Evolutionary conservation across 768 basidiomycete species (phyloP).

Genomic region (Lentinula detonsa): DNA sequence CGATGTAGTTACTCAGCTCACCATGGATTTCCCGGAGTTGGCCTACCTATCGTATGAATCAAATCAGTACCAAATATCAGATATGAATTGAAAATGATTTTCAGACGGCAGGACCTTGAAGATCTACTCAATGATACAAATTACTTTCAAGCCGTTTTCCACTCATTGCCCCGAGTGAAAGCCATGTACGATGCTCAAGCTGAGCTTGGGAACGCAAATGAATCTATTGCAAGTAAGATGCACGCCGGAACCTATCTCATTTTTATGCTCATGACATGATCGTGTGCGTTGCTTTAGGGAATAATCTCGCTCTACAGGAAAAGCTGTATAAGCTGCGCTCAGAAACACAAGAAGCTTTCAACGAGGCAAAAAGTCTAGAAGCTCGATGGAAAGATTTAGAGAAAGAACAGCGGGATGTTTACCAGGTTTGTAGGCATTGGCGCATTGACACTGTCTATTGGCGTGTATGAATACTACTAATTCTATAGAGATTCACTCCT

Average conservation of each 20-base stretch:
- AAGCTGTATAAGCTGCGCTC: conserved; percentile 67
- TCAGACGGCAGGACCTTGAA: conserved; percentile 85
- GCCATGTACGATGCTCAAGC: conserved; percentile 70
- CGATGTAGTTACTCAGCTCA: conserved; percentile 39
- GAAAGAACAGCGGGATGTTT: conserved; percentile 81
- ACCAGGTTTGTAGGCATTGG: conserved; percentile 52
- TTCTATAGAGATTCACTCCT: conserved; percentile 61
- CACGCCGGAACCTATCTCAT: background rate
- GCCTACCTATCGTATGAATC: conserved; percentile 58
- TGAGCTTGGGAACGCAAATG: conserved; percentile 78
- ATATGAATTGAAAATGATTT: background rate
- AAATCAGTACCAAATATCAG: background rate
- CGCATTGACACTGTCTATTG: background rate
- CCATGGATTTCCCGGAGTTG: conserved; percentile 68
- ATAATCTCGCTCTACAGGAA: conserved; percentile 74
- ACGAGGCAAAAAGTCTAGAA: conserved; percentile 80
- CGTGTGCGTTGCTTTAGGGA: conserved; percentile 36
- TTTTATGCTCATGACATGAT: background rate
- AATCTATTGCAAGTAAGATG: conserved; percentile 75
- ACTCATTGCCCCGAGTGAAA: conserved; percentile 70
- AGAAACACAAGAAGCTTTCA: conserved; percentile 83
- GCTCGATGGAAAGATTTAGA: conserved; percentile 82
- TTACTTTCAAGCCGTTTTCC: conserved; percentile 86
- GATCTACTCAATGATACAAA: conserved; percentile 75
- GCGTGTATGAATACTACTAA: conserved; percentile 23